Base-by-base conservation (phyloP, 1,284 basidiomycete species). In the Cystobasidiaceae sp. region DNA sequence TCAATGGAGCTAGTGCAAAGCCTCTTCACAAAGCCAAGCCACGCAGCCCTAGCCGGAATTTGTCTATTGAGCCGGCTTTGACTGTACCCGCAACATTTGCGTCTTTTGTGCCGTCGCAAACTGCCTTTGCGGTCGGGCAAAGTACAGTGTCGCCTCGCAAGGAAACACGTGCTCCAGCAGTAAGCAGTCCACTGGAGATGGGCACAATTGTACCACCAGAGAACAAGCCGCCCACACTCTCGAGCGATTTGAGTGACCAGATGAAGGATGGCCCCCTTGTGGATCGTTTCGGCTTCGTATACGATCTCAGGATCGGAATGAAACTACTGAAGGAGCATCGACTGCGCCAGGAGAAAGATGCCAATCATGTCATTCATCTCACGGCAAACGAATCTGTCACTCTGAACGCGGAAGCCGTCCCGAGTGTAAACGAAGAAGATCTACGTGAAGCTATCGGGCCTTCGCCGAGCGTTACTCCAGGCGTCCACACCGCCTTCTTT, bases 211-310 rank as follows among this genome's bases (percentile, higher is more conserved):
- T 94, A 25, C 89, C 90, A 0, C 85, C 84, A 9, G 87, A 84
- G 30, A 82, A 86, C 6, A 88, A 91, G 70, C 93, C 94, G 0
- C 94, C 94, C 0, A 82, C 83, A 0, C 77, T 83, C 19, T 11
- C 48, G 6, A 17, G 51, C 34, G n/a, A 54, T 41, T 28, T 51
- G 7, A 81, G 80, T 23, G 78, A 82, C 34, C 80, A 83, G 62
- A 78, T 75, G 37, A 82, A 83, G 46, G 82, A 84, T 13, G 79
- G 81, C 62, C 84, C 86, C 1, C 79, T 96, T 70, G 92, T 93
- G 4, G 94, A 97, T 73, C 85, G 91, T 8, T 97, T 90, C 74
- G 94, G 94, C 0, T 97, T 97, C 79, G 88, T 96, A 74, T 96
- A 93, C 70, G 89, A 91, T 71, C 83, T 91, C 11, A 85, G 85